Percentiles rank a stretch among this genome's conserved stretches.
Evolutionary conservation across 2,329 filamentous ascomycete genomes (phyloP).

Genomic region (Diplocarpon rosae): DNA sequence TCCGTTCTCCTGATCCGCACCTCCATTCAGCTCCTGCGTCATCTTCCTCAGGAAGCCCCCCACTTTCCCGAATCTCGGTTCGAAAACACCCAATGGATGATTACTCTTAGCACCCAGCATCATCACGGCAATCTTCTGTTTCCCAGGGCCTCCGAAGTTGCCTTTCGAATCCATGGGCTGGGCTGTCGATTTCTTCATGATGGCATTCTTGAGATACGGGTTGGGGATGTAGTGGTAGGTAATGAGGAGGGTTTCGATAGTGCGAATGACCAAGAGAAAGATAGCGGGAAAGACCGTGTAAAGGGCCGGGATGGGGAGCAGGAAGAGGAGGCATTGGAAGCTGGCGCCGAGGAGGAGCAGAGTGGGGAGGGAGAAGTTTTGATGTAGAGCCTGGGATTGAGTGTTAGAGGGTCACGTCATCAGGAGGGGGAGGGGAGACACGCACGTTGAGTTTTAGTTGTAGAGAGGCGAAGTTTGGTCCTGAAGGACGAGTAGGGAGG

Average conservation of each 20-base stretch:
- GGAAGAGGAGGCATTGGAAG: slow-evolving; percentile 10
- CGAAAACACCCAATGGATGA: slow-evolving; percentile 16
- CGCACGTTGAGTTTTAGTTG: slow-evolving; percentile 1
- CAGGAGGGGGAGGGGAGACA: neutral
- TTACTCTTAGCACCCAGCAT: slow-evolving; percentile 16
- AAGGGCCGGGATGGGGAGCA: slow-evolving; percentile 11
- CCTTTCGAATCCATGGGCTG: slow-evolving; percentile 11
- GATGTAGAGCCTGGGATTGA: slow-evolving; percentile 1
- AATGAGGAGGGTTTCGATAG: slow-evolving; percentile 11
- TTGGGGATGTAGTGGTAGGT: slow-evolving; percentile 13
- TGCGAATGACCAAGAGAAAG: slow-evolving; percentile 7
- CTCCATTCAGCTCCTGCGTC: slow-evolving; percentile 10
- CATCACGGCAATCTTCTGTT: slow-evolving; percentile 13
- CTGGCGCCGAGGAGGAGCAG: slow-evolving; percentile 14
- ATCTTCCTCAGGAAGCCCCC: slow-evolving; percentile 6
- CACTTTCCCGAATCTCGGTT: slow-evolving; percentile 10
- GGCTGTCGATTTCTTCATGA: slow-evolving; percentile 11
- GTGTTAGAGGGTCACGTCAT: neutral
- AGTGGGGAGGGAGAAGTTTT: slow-evolving; percentile 9
- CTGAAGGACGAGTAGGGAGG: neutral
- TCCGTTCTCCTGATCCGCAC: slow-evolving; percentile 10
- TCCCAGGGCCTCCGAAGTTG: slow-evolving; percentile 7
- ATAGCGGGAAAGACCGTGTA: slow-evolving; percentile 11
- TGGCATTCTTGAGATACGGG: slow-evolving; percentile 12
- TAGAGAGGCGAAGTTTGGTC: neutral